Conservation (phyloP, 345 rosid species). For the Rhizophora apiculata region DNA sequence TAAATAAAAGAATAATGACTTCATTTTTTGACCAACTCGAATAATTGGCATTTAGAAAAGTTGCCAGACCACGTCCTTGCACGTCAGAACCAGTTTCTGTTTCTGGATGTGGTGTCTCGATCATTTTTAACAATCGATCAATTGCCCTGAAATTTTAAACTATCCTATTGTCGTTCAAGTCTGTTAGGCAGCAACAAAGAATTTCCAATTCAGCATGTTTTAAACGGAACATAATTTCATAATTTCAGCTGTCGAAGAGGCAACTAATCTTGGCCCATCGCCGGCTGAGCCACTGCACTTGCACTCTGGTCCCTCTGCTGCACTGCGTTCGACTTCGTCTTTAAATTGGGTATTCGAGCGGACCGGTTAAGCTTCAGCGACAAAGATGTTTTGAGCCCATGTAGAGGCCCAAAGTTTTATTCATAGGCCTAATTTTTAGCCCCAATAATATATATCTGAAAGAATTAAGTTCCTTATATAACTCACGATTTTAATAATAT, state of each 20-base stretch:
- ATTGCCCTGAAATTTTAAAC: constrained; percentile 61
- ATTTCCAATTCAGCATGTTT: too few species aligned
- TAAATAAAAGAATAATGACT: background rate
- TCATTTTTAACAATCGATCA: constrained; percentile 85
- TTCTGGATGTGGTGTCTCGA: constrained; percentile 77
- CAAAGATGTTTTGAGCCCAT: too few species aligned
- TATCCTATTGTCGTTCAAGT: background rate
- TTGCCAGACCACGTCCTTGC: background rate
- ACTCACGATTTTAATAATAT: too few species aligned
- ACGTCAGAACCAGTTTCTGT: constrained; percentile 45
- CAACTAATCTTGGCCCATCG: constrained; percentile 12
- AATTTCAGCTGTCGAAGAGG: constrained; percentile 43
- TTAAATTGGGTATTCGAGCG: too few species aligned
- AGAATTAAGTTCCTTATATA: too few species aligned
- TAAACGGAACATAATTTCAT: too few species aligned
- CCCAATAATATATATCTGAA: too few species aligned
- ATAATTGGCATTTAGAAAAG: too few species aligned
- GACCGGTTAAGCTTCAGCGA: too few species aligned
- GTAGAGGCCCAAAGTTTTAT: too few species aligned
- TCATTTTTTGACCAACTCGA: background rate
- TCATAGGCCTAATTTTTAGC: too few species aligned
- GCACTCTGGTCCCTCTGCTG: constrained; percentile 73
- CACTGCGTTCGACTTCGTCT: constrained; percentile 26
- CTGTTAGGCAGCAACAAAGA: background rate
- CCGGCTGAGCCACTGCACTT: constrained; percentile 50